A percentile compares a stretch with the other conserved stretches of the same genome.
phyloP scores from a whole-genome alignment of 345 rosid genomes.

The Salix purpurea region DNA sequence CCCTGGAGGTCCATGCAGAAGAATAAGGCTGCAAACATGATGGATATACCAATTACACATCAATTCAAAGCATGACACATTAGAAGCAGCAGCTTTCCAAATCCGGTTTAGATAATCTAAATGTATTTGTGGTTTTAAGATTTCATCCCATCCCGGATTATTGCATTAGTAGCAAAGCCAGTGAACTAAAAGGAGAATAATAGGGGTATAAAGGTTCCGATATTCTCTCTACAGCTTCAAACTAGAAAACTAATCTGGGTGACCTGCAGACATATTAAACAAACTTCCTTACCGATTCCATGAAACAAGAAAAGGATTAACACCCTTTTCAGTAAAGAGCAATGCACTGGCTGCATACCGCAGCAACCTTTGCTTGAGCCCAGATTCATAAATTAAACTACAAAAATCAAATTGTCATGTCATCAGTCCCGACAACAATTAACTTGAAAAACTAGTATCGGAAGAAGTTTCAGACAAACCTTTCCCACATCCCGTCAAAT shows the following conservation, averaged over 20 bases:
- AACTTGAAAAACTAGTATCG: not conserved
- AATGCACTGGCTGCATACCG: slow-evolving; percentile 89
- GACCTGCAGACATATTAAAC: not conserved
- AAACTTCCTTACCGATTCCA: slow-evolving; percentile 75
- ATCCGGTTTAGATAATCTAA: not conserved
- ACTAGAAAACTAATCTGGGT: not conserved
- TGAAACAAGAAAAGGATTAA: slow-evolving; percentile 79
- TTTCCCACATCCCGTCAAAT: slow-evolving; percentile 99
- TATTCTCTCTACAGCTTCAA: not conserved
- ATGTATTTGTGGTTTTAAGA: not conserved
- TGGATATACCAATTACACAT: not conserved
- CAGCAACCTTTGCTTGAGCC: slow-evolving; percentile 85
- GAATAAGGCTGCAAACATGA: slow-evolving; percentile 64
- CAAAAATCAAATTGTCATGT: slow-evolving; percentile 23
- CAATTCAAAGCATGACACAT: not conserved
- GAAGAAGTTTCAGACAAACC: slow-evolving; percentile 41
- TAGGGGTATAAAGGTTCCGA: not conserved
- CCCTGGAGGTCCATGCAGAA: slow-evolving; percentile 98
- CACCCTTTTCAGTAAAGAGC: slow-evolving; percentile 86
- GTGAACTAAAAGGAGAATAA: not conserved
- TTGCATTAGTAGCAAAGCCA: not conserved
- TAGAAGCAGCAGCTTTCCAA: not conserved
- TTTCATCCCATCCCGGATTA: not conserved
- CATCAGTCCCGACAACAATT: not conserved
- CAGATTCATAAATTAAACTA: slow-evolving; percentile 90